These are phyloP conservation scores for Phyllosticta citriasiana DNA, from an alignment of 2,329 filamentous ascomycete genomes.

Conservation along the genomic window DNA sequence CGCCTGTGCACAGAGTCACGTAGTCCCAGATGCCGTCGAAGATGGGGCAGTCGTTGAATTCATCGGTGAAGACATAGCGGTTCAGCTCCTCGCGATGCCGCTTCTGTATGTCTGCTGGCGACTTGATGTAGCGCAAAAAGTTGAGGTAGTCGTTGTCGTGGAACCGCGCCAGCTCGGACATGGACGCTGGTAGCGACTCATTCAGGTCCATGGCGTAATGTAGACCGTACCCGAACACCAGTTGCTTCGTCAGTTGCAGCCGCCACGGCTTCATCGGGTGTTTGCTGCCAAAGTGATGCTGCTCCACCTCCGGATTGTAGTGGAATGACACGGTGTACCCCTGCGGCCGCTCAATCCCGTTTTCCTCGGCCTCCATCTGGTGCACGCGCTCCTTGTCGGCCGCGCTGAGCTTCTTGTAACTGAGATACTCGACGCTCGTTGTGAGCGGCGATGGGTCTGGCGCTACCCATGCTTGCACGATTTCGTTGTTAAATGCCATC, in stretches of 20 bases:
- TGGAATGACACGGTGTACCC: slow-evolving; percentile 93
- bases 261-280: slow-evolving; percentile 99
- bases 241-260: slow-evolving; percentile 84
- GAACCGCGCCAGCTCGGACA: slow-evolving; percentile 78
- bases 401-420: slow-evolving; percentile 4
- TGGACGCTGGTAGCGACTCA: slow-evolving; percentile 70
- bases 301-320: slow-evolving; percentile 88
- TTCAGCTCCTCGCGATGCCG: slow-evolving; percentile 33
- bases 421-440: slow-evolving; percentile 6
- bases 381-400: slow-evolving; percentile 32
- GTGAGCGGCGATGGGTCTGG: slow-evolving; percentile 2
- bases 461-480: slow-evolving; percentile 9
- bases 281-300: slow-evolving; percentile 91
- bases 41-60: slow-evolving; percentile 72
- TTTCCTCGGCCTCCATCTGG: slow-evolving; percentile 42
- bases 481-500: slow-evolving; percentile 10
- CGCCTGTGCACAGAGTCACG: slow-evolving; percentile 85
- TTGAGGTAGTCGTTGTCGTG: slow-evolving; percentile 86
- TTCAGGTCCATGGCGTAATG: slow-evolving; percentile 96
- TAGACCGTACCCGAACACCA: slow-evolving; percentile 91
- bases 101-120: slow-evolving; percentile 2
- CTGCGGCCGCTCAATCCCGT: slow-evolving; percentile 68
- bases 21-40: slow-evolving; percentile 96
- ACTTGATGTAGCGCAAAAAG: slow-evolving; percentile 55
- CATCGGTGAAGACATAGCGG: slow-evolving; percentile 72